Evolutionary conservation across 371 early-diverging fungal species (phyloP).

Genomic region (Mucor circinelloides): DNA sequence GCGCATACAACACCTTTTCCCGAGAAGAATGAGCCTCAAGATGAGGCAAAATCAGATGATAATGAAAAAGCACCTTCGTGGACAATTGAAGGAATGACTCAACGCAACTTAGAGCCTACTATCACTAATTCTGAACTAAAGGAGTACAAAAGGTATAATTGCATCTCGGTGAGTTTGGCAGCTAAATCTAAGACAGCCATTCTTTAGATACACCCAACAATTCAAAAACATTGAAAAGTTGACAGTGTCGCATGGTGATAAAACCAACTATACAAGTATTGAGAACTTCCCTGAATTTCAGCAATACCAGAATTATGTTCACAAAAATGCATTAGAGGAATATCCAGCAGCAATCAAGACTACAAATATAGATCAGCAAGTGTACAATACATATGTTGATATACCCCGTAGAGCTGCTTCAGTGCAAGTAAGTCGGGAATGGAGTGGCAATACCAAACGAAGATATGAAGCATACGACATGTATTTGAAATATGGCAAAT

Average conservation of each 20-base stretch:
- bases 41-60: slow-evolving; percentile 18
- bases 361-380: slow-evolving; percentile 46
- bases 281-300: slow-evolving; percentile 52
- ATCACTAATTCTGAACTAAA: slow-evolving; percentile 53
- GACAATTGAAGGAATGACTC: slow-evolving; percentile 56
- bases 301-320: slow-evolving; percentile 46
- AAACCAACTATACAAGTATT: slow-evolving; percentile 16
- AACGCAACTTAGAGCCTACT: slow-evolving; percentile 58
- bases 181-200: neutral
- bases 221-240: slow-evolving; percentile 43
- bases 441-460: slow-evolving; percentile 39
- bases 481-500: slow-evolving; percentile 45
- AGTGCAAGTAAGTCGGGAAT: slow-evolving; percentile 41
- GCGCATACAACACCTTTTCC: neutral
- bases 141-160: slow-evolving; percentile 60
- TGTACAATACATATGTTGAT: slow-evolving; percentile 51
- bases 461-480: slow-evolving; percentile 55
- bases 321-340: slow-evolving; percentile 41
- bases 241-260: slow-evolving; percentile 33
- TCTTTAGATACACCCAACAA: slow-evolving; percentile 55
- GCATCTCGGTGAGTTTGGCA: neutral
- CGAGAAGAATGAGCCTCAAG: slow-evolving; percentile 20
- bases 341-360: slow-evolving; percentile 36
- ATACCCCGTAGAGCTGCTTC: slow-evolving; percentile 50
- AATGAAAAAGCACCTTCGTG: slow-evolving; percentile 33